These are phyloP conservation scores for Cytidiella melzeri DNA, from an alignment of 768 basidiomycete genomes.

Conservation along the genomic window DNA sequence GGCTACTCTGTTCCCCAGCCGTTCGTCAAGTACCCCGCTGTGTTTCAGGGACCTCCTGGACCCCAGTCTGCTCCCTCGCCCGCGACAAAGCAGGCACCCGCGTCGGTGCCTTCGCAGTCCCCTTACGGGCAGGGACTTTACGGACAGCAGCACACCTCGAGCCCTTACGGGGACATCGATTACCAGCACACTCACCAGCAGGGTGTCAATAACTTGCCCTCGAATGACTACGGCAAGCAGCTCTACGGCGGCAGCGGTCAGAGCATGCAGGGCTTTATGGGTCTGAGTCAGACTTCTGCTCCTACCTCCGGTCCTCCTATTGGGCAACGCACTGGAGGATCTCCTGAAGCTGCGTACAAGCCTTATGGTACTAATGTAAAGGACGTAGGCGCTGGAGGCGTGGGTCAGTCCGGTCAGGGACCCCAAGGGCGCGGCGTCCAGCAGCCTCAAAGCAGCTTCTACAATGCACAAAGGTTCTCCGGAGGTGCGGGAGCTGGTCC, in stretches of 20 bases:
- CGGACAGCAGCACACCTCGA: constrained; percentile 52
- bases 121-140: constrained; percentile 63
- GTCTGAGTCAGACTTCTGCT: constrained; percentile 41
- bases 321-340: constrained; percentile 43
- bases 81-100: constrained; percentile 58
- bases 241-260: constrained; percentile 46
- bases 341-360: constrained; percentile 73
- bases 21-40: constrained; percentile 71
- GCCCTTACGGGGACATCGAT: constrained; percentile 44
- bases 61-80: constrained; percentile 62
- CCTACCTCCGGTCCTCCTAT: constrained; percentile 42
- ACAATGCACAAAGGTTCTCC: constrained; percentile 36
- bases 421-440: constrained; percentile 40
- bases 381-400: constrained; percentile 44
- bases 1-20: constrained; percentile 54
- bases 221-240: constrained; percentile 39
- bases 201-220: constrained; percentile 31
- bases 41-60: constrained; percentile 70
- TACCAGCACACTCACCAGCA: constrained; percentile 51
- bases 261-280: constrained; percentile 68
- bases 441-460: constrained; percentile 42
- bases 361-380: constrained; percentile 57
- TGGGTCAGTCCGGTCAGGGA: constrained; percentile 34
- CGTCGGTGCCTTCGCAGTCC: constrained; percentile 47
- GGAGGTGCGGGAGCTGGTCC: constrained; percentile 33